A percentile compares a stretch with the other conserved stretches of the same genome.
phyloP scores from a whole-genome alignment of 2,329 filamentous ascomycete genomes.

The Eutypella sp. region DNA sequence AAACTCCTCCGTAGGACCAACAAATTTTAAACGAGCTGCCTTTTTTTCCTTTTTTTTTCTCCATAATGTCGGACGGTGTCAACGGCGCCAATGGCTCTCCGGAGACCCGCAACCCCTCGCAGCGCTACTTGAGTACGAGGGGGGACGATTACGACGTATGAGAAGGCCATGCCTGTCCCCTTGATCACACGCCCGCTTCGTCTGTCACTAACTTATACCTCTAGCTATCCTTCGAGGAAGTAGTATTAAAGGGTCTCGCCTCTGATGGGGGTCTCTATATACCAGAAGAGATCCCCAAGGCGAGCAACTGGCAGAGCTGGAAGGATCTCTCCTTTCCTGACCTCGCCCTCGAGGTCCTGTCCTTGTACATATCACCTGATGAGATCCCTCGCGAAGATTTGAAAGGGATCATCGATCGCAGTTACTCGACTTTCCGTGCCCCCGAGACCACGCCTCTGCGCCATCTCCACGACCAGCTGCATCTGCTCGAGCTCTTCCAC shows the following conservation, averaged over 20 bases:
- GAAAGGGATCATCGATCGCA: constrained; percentile 74
- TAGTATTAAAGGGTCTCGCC: constrained; percentile 84
- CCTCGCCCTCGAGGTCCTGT: constrained; percentile 79
- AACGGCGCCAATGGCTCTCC: constrained; percentile 33
- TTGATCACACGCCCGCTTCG: constrained; percentile 5
- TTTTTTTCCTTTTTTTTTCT: too few species aligned
- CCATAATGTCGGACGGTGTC: constrained; percentile 35
- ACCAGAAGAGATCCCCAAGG: constrained; percentile 69
- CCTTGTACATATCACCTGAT: constrained; percentile 75
- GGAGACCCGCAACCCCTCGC: constrained; percentile 38
- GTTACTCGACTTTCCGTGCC: constrained; percentile 84
- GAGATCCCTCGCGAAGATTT: constrained; percentile 82
- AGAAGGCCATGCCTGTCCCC: constrained; percentile 6
- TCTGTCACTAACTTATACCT: constrained; percentile 8
- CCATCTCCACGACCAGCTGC: constrained; percentile 71
- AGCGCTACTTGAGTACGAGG: constrained; percentile 48
- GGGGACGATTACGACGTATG: constrained; percentile 46
- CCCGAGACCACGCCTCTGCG: constrained; percentile 74
- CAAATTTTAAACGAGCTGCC: too few species aligned
- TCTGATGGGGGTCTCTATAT: constrained; percentile 85
- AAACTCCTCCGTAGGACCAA: too few species aligned
- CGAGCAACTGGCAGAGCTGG: constrained; percentile 62
- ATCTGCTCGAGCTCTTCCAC: constrained; percentile 92
- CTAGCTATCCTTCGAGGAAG: constrained; percentile 84
- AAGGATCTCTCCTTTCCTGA: constrained; percentile 73